Evolutionary conservation across 306 rosid genomes (phyloP), one percentile per base, ranked within the genome.

Genomic region (Vicia faba): DNA sequence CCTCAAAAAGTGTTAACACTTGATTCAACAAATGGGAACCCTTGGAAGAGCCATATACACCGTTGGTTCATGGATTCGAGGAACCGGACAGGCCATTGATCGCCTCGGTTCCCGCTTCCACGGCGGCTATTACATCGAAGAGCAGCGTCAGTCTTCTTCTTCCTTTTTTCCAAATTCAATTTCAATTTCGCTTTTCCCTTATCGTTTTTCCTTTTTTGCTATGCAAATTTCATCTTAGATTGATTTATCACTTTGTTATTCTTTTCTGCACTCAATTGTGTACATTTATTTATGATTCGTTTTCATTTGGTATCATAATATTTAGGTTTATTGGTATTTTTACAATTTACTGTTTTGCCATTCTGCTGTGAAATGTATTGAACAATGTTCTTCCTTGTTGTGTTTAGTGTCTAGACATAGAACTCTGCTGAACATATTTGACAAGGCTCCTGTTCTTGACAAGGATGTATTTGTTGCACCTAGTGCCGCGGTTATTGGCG

Each of bases 391-490:
- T 39, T 39, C 11, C 2, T 39, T 15, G 3, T 50, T 50, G 20
- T 71, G 50, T 61, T 8, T 43, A 93, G 98, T 93, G 63, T 89
- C 96, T 51, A 83, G 98, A 84, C 98, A 93, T 80, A 87, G 98
- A 61, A 89, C 98, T 12, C 74, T 93, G 54, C 88, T 93, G 95
- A 89, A 85, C 78, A 75, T 93, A 79, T 93, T 88, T 72, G 96
- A 93, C 29, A 93, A 93, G 84, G 82, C 88, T 73, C 96, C 99
- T 10, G 72, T 33, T 45, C 89, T 93, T 55, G 95, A 93, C 70
- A 93, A 79, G 84, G 95, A 90, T 61, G 95, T 80, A 25, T 90
- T 93, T 77, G 88, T 93, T 63, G 99, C 99, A 3, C 99, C 96
- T 3, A 88, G 97, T 79, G 96, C 96, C n/a, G 88, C 96, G 18